Percentiles rank a stretch among this genome's conserved stretches.
Conservation (phyloP, 495 filamentous ascomycete genomes). For the Neurospora tetrasperma region DNA sequence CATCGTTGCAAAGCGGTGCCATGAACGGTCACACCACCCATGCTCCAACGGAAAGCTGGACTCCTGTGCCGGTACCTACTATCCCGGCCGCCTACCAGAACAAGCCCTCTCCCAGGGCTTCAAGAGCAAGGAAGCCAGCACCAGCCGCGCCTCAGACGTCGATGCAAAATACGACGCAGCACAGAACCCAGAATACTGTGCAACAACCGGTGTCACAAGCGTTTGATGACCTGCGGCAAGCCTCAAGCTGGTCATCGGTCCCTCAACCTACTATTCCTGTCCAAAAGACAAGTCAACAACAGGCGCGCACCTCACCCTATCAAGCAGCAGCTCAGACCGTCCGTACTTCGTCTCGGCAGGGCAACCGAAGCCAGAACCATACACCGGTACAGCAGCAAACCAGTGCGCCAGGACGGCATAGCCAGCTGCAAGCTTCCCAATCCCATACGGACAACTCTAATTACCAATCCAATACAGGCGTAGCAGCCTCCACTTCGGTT, state of each 20-base stretch:
- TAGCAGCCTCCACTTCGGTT: constrained; percentile 7
- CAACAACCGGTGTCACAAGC: constrained; percentile 4
- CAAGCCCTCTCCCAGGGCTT: constrained; percentile 12
- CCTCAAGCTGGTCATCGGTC: constrained; percentile 10
- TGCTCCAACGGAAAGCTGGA: constrained; percentile 7
- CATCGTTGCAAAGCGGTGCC: not conserved
- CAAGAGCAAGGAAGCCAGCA: constrained; percentile 8
- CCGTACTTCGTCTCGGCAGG: constrained; percentile 17
- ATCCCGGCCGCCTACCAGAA: not conserved
- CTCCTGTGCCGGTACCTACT: constrained; percentile 5
- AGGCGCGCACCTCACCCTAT: constrained; percentile 10
- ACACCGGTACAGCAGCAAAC: constrained; percentile 13
- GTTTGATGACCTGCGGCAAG: constrained; percentile 17
- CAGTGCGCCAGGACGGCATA: constrained; percentile 2
- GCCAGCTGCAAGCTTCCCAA: constrained; percentile 6
- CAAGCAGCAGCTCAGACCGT: constrained; percentile 12
- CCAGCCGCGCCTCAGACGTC: not conserved
- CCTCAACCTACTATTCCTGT: constrained; percentile 6
- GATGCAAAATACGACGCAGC: not conserved
- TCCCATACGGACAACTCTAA: constrained; percentile 2
- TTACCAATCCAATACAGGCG: constrained; percentile 2
- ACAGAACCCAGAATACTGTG: not conserved
- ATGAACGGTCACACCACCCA: not conserved
- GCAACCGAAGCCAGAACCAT: constrained; percentile 9
- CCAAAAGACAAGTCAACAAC: constrained; percentile 2